Base-by-base conservation (phyloP, 768 basidiomycete species). In the Hygrophorus pudorinus region DNA sequence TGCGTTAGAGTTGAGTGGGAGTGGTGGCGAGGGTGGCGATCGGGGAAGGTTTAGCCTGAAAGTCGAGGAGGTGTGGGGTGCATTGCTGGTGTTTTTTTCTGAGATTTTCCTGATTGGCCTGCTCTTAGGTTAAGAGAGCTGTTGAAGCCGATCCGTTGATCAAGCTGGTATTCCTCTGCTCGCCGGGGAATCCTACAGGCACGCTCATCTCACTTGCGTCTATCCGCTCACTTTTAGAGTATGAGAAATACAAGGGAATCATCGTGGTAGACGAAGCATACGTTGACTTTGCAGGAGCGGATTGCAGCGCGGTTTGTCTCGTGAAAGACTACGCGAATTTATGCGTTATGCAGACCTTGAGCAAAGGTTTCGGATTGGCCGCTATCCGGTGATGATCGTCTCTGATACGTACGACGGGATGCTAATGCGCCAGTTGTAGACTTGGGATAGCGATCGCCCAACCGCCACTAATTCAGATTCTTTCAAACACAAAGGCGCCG, bases 221-320 rank as follows among this genome's bases (percentile, higher is more conserved):
- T 10, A 68, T 98, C 47, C 73, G 77, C 1, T 55, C 72, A 8
- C 62, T 98, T 12, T 67, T 94, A 18, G 81, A 91, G 24, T 86
- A 86, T 61, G 72, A 79, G 7, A 68, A 70, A 0, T 98, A 87
- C 75, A 88, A 81, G 52, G 96, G 96, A 6, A 79, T 99, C 48
- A 81, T 97, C 31, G 73, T 94, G 21, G 81, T 98, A 4, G 96
- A 99, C 56, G 96, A 99, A 61, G 96, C 96, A 0, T 98, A 99
- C 64, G 85, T 98, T 58, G 96, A 99, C 60, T 99, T 98, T 55
- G 78, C 85, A 0, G 72, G 71, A 0, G 59, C 69, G 7, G 70
- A 67, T 13, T 63, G 71, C 21, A 85, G 81, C 34, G 86, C 89
- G 0, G 78, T 72, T 11, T 66, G 73, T 3, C 67, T 98, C 18